Evolutionary conservation across 805 yeast genomes (phyloP).

Genomic region (Hanseniaspora meyeri): DNA sequence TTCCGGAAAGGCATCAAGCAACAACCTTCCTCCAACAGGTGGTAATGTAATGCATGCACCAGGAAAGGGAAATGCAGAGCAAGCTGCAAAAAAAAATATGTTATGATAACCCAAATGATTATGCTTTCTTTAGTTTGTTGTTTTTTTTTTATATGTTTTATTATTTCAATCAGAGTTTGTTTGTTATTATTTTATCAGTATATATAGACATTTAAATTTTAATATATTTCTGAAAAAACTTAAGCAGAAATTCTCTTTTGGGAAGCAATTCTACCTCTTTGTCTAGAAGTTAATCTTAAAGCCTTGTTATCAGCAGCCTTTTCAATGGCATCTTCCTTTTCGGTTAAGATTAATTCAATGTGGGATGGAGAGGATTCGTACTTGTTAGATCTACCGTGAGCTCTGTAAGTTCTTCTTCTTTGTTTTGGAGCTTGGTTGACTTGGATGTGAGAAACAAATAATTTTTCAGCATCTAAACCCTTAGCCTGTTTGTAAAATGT

Average conservation of each 20-base stretch:
- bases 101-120: neutral
- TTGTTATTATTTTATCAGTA: neutral
- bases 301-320: slow-evolving; percentile 67
- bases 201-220: neutral
- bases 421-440: slow-evolving; percentile 99
- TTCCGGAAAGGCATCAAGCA: neutral
- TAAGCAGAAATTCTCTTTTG: slow-evolving; percentile 76
- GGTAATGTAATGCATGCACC: slow-evolving; percentile 14
- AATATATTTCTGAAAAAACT: slow-evolving; percentile 16
- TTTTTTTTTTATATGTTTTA: neutral
- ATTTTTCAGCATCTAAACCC: slow-evolving; percentile 92
- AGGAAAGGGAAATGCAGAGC: slow-evolving; percentile 12
- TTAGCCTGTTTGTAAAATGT: slow-evolving; percentile 41
- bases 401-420: slow-evolving; percentile 99
- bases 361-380: slow-evolving; percentile 98
- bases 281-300: slow-evolving; percentile 77
- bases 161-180: slow-evolving; percentile 4
- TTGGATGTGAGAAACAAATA: slow-evolving; percentile 95
- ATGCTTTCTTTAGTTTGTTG: neutral
- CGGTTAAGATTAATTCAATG: slow-evolving; percentile 93
- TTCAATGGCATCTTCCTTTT: slow-evolving; percentile 84
- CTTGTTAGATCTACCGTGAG: slow-evolving; percentile 99
- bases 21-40: slow-evolving; percentile 8
- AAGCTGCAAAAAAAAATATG: slow-evolving; percentile 6
- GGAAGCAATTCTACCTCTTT: slow-evolving; percentile 79